Conservation (phyloP, 2,329 filamentous ascomycete species). For the Aspergillus sergii region DNA sequence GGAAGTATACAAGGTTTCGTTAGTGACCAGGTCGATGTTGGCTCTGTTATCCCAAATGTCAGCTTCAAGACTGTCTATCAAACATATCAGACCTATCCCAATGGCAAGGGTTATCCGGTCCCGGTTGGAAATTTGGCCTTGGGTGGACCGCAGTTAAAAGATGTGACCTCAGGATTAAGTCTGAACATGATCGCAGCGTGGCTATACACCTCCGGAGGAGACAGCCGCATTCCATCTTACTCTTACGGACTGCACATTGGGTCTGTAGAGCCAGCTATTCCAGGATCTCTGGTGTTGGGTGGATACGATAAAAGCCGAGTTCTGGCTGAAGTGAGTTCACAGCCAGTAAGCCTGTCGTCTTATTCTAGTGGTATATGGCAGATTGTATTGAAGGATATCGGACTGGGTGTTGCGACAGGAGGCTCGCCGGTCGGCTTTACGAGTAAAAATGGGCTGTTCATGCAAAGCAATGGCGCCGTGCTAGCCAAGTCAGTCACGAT, state of each 20-base stretch:
- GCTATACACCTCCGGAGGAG: slow-evolving; percentile 18
- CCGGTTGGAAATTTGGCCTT: slow-evolving; percentile 23
- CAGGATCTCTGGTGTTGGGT: slow-evolving; percentile 43
- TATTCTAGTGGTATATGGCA: slow-evolving; percentile 15
- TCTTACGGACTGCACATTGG: slow-evolving; percentile 50
- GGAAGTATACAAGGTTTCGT: slow-evolving; percentile 11
- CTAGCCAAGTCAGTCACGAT: slow-evolving; percentile 32
- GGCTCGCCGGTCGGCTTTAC: slow-evolving; percentile 43
- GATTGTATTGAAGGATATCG: slow-evolving; percentile 42
- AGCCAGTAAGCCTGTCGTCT: slow-evolving; percentile 16
- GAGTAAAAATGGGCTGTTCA: slow-evolving; percentile 30
- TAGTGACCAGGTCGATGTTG: slow-evolving; percentile 14
- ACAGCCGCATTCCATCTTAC: slow-evolving; percentile 36
- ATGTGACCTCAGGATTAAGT: slow-evolving; percentile 4
- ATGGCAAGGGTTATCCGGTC: slow-evolving; percentile 21
- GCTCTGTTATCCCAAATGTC: slow-evolving; percentile 18
- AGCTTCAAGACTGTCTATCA: slow-evolving; percentile 22
- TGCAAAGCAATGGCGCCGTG: slow-evolving; percentile 30
- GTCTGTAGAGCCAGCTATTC: slow-evolving; percentile 34
- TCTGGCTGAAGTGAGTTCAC: slow-evolving; percentile 28
- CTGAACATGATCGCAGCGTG: slow-evolving; percentile 20
- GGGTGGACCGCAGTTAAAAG: slow-evolving; percentile 14
- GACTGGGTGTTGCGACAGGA: slow-evolving; percentile 45
- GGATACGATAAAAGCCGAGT: slow-evolving; percentile 48
- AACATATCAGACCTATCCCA: slow-evolving; percentile 25